Conservation (phyloP, 768 basidiomycete species). For the Boletus pseudo-olivaceus region DNA sequence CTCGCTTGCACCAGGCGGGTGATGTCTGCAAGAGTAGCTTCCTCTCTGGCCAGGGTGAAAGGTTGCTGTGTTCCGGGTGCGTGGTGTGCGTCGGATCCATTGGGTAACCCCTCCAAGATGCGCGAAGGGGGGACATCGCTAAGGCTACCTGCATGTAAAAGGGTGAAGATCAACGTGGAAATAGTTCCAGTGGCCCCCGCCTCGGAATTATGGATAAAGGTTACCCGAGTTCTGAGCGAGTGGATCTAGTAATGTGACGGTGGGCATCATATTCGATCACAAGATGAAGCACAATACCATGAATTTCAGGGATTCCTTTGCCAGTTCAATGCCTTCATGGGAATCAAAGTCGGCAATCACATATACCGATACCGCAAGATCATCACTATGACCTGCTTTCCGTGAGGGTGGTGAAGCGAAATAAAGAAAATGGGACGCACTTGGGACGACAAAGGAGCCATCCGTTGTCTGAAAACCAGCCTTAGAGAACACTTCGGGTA, state of each 20-base stretch:
- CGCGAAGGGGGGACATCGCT: slow-evolving; percentile 21
- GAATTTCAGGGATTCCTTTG: slow-evolving; percentile 63
- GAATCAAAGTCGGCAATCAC: slow-evolving; percentile 79
- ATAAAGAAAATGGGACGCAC: slow-evolving; percentile 36
- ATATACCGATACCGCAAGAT: slow-evolving; percentile 47
- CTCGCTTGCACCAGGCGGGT: slow-evolving; percentile 42
- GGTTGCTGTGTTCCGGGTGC: slow-evolving; percentile 35
- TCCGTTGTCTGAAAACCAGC: slow-evolving; percentile 40
- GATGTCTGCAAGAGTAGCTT: slow-evolving; percentile 27
- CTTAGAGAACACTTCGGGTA: slow-evolving; percentile 29
- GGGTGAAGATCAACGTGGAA: slow-evolving; percentile 49
- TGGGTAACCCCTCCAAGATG: slow-evolving; percentile 13
- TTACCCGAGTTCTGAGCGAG: slow-evolving; percentile 53
- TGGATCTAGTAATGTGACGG: slow-evolving; percentile 33
- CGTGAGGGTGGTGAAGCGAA: slow-evolving; percentile 4
- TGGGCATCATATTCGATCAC: neutral
- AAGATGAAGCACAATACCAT: slow-evolving; percentile 41
- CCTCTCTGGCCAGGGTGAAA: slow-evolving; percentile 28
- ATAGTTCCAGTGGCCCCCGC: slow-evolving; percentile 11
- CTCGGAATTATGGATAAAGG: slow-evolving; percentile 74
- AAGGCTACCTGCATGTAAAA: slow-evolving; percentile 42
- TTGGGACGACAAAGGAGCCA: slow-evolving; percentile 59
- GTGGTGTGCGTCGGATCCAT: slow-evolving; percentile 6
- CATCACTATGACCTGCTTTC: slow-evolving; percentile 11
- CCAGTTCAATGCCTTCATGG: slow-evolving; percentile 50